These are phyloP conservation scores for Globisporangium acanthophoron DNA, from an alignment of 352 stramenopile species.

Conservation along the genomic window DNA sequence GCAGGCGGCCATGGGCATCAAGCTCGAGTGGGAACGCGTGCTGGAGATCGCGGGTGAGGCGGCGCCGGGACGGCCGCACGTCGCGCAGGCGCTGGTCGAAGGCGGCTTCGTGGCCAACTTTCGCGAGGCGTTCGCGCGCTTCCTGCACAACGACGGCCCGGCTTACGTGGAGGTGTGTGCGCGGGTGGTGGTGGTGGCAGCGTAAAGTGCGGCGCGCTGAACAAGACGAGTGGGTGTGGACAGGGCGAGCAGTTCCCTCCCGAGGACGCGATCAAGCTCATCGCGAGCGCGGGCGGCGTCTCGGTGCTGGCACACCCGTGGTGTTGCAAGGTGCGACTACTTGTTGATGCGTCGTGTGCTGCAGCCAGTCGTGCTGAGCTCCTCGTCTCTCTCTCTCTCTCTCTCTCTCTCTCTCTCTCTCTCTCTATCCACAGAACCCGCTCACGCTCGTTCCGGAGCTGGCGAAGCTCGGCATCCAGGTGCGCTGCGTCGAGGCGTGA, in stretches of 20 bases:
- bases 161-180: conserved; percentile 71
- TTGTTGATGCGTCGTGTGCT: background rate
- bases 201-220: background rate
- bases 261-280: conserved; percentile 84
- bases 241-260: conserved; percentile 79
- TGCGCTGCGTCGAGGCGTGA: conserved; percentile 8
- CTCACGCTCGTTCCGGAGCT: conserved; percentile 64
- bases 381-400: too few relatives aligned
- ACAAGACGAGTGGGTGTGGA: background rate
- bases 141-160: conserved; percentile 77
- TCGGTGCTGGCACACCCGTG: conserved; percentile 83
- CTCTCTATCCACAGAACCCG: conserved; percentile 34
- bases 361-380: background rate
- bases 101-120: conserved; percentile 70
- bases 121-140: conserved; percentile 73
- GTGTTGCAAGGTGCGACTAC: conserved; percentile 62
- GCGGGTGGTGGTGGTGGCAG: too few relatives aligned
- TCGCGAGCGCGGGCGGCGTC: conserved; percentile 68
- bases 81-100: conserved; percentile 77
- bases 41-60: conserved; percentile 80
- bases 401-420: background rate
- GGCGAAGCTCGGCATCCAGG: conserved; percentile 70
- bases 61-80: conserved; percentile 70
- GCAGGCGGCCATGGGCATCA: conserved; percentile 77
- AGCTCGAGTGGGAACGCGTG: conserved; percentile 74